Evolutionary conservation across 2,329 filamentous ascomycete species (phyloP), one percentile per base, ranked within the genome.

Genomic region (Phyllosticta citriasiana): DNA sequence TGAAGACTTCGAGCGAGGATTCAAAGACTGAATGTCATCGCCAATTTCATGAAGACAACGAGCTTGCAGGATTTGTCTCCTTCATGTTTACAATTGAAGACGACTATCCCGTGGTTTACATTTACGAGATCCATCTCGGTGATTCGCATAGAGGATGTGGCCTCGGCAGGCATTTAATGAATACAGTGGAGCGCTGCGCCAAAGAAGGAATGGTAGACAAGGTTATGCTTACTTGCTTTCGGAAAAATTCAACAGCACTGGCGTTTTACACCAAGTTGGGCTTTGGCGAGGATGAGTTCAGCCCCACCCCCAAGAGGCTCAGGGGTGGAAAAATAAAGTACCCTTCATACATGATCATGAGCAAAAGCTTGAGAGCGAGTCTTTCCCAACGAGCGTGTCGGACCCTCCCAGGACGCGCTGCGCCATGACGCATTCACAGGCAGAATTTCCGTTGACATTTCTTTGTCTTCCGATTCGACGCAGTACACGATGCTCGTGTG

Each of bases 121-220:
- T 88, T 71, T 93, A 91, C 70, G 88, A 93, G 73, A 84, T 93
- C 40, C 88, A 93, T 68, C 79, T 92, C 2, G 73, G 77, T 47
- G 73, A 78, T 1, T 73, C 77, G 1, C 70, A 88, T 4, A 81
- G 83, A 65, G 80, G 85, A 75, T 83, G 71, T 14, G 87, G 88
- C 0, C 74, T 92, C 2, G 87, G 85, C 1, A 76, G 69, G 12
- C 73, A 79, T 12, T 76, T 92, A 50, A 83, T 92, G 76, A 68
- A 72, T 1, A 74, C 83, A 62, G 79, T 84, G 7, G 79, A 81
- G 55, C 69, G 70, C 4, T 76, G 85, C 4, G 87, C 83, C 7
- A 64, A 72, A 24, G 79, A 79, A 59, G 79, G 86, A 24, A 76
- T 77, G 0, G 77, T 88, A 54, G 72, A 77, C 24, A 90, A 90